A percentile compares a stretch with the other conserved stretches of the same genome.
These are phyloP conservation scores for Paraphoma sp. DNA, from an alignment of 2,329 filamentous ascomycete genomes.

Conservation along the genomic window DNA sequence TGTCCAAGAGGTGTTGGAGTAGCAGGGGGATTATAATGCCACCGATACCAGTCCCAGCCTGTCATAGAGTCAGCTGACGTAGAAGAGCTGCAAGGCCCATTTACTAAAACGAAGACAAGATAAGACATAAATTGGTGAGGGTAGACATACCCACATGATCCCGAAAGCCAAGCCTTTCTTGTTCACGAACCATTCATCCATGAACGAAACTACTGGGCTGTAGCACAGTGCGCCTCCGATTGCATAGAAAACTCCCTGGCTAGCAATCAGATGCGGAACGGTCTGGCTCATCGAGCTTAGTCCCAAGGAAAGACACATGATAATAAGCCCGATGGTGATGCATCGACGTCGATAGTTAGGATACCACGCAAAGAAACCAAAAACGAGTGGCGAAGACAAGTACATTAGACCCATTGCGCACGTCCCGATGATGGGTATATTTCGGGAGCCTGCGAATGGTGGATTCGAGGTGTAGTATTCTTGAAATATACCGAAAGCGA, in stretches of 20 bases:
- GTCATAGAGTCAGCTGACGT: not conserved
- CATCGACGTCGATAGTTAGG: constrained; percentile 38
- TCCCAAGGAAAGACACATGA: constrained; percentile 31
- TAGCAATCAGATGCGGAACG: constrained; percentile 63
- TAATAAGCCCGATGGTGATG: constrained; percentile 44
- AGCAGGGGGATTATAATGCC: constrained; percentile 54
- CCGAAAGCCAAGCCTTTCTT: constrained; percentile 67
- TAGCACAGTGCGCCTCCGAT: constrained; percentile 64
- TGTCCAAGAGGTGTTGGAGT: constrained; percentile 48
- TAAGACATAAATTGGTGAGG: not conserved
- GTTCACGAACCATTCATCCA: constrained; percentile 68
- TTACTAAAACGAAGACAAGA: constrained; percentile 40
- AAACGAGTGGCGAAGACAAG: constrained; percentile 50
- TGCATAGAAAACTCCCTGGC: constrained; percentile 68
- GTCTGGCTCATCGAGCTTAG: constrained; percentile 58
- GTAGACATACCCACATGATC: constrained; percentile 60
- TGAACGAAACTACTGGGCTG: constrained; percentile 63
- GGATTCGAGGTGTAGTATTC: constrained; percentile 69
- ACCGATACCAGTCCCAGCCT: constrained; percentile 49
- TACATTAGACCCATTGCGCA: constrained; percentile 63
- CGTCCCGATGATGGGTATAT: constrained; percentile 70
- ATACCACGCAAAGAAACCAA: constrained; percentile 43
- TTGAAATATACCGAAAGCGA: constrained; percentile 74
- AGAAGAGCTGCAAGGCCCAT: not conserved
- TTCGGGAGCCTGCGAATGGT: constrained; percentile 61